phyloP scores from a whole-genome alignment of 2,329 filamentous ascomycete genomes.

The Graphiopsis chlorocephala region DNA sequence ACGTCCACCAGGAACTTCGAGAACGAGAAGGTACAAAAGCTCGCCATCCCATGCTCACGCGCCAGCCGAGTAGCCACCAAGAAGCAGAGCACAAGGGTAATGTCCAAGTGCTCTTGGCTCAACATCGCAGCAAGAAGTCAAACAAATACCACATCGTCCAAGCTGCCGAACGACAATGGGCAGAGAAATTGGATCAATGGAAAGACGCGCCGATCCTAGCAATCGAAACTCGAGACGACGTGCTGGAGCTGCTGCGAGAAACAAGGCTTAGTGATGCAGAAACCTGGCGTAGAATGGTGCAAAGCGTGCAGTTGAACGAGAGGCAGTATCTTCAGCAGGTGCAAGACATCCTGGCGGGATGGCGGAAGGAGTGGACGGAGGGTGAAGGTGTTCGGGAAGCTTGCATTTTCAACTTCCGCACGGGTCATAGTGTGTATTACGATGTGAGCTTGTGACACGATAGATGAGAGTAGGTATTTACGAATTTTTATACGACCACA shows the following conservation, averaged over 20 bases:
- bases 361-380: conserved; percentile 56
- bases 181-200: conserved; percentile 66
- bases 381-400: conserved; percentile 62
- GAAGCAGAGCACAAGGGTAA: conserved; percentile 55
- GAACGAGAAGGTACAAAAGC: conserved; percentile 62
- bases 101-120: conserved; percentile 79
- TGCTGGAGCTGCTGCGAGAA: conserved; percentile 71
- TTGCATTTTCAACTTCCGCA: conserved; percentile 90
- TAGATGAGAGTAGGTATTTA: neutral
- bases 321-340: conserved; percentile 80
- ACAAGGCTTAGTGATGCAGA: conserved; percentile 77
- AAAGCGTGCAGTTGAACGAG: conserved; percentile 72
- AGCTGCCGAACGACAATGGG: conserved; percentile 58
- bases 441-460: conserved; percentile 56
- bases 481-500: neutral
- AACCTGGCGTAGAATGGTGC: conserved; percentile 77
- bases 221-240: conserved; percentile 80
- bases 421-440: conserved; percentile 80
- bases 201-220: conserved; percentile 78
- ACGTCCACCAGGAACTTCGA: conserved; percentile 77
- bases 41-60: conserved; percentile 35
- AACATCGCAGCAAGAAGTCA: conserved; percentile 85
- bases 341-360: conserved; percentile 66
- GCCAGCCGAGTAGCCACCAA: conserved; percentile 38
- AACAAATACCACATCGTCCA: conserved; percentile 86